A percentile compares a stretch with the other conserved stretches of the same genome.
Evolutionary conservation across 306 rosid species (phyloP).

Genomic region (Quercus glauca): DNA sequence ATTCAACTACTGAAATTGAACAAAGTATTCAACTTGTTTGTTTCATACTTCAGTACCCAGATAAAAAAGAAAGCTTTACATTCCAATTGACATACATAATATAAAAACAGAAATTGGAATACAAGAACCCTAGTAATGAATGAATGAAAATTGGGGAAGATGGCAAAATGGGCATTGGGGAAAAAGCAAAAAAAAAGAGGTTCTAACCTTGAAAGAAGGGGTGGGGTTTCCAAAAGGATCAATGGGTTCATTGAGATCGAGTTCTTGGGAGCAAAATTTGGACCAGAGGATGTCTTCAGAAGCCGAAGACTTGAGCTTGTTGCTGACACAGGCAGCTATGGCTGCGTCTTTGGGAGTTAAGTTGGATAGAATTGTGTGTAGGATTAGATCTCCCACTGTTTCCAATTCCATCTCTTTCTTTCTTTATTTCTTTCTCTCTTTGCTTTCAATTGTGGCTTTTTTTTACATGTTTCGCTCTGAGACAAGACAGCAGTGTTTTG

Average conservation of each 20-base stretch:
- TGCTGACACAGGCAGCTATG: slow-evolving; percentile 53
- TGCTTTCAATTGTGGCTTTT: neutral
- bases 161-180: neutral
- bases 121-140: neutral
- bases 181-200: neutral
- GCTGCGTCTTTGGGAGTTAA: slow-evolving; percentile 56
- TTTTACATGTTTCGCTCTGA: too few relatives aligned
- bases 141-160: neutral
- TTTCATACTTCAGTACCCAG: neutral
- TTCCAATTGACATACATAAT: neutral
- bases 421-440: neutral
- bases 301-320: slow-evolving; percentile 45
- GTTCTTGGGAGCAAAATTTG: slow-evolving; percentile 56
- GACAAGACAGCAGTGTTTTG: too few relatives aligned
- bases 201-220: slow-evolving; percentile 67
- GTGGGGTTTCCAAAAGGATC: slow-evolving; percentile 58
- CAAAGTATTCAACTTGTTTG: neutral
- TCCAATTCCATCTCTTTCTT: slow-evolving; percentile 48
- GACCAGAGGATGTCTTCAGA: slow-evolving; percentile 73
- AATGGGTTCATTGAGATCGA: slow-evolving; percentile 41
- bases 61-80: neutral
- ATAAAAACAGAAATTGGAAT: too few relatives aligned
- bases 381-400: slow-evolving; percentile 63
- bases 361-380: slow-evolving; percentile 44
- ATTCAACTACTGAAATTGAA: neutral